Base-by-base conservation (phyloP, 192 early-diverging fungal genomes). In the Coemansia sp. region DNA sequence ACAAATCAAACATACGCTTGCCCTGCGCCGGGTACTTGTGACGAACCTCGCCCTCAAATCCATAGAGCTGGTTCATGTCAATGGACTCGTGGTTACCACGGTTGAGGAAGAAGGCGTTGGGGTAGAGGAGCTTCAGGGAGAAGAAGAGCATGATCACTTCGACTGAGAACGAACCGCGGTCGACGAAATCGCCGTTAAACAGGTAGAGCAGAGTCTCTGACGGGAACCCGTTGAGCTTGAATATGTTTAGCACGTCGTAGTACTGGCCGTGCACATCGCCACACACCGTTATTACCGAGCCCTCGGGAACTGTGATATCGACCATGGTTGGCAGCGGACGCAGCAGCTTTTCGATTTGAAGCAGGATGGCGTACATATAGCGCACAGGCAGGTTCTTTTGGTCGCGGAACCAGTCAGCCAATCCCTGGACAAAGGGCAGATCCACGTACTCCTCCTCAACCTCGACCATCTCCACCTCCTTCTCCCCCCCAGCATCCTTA, bases 171-270 rank as follows among this genome's bases (percentile, higher is more conserved):
- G 91, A 94, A 16, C 97, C 97, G 55, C 97, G 91, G 80, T 99
- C 97, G 14, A 99, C 97, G 86, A 99, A 98, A 72, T 99, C 97
- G 58, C 97, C 97, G 80, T 97, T 97, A 76, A 94, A 97, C 73
- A 97, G 83, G 72, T 96, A 98, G 70, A 88, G 85, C 53, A 94
- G 91, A 5, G 80, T 88, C 20, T 85, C 76, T 0, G 91, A 91
- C 6, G 97, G 97, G 47, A 88, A 83, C 6, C 97, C 97, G 77
- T 96, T 97, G 68, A 90, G 82, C 61, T 94, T 86, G 72, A 99
- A 95, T 26, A 99, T 95, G 70, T 99, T 89, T 28, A 95, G 79
- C 71, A 99, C 88, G 66, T 99, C 97, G 70, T 97, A 99, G 83
- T 88, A 99, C 86, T 99, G 97, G 1, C 94, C 97, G 69, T 99